Evolutionary conservation across 371 early-diverging fungal species (phyloP), one percentile per base, ranked within the genome.

Genomic region (Cokeromyces recurvatus): DNA sequence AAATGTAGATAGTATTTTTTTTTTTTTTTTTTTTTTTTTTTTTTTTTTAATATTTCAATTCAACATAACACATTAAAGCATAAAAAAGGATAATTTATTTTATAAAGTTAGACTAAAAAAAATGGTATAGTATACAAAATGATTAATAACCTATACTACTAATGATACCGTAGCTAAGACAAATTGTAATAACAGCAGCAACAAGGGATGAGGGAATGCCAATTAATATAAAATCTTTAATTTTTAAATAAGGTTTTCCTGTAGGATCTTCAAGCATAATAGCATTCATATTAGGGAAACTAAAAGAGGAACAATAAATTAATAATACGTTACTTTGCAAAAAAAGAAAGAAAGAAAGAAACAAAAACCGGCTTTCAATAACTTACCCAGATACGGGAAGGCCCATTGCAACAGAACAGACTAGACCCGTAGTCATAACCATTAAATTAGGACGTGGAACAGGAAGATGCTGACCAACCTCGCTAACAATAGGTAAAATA

Each of bases 221-320:
- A 4, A 83, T 81, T 54, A 77, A 70, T 43, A 94, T 46, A 55
- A 95, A 95, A 62, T 97, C 95, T 20, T 53, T 57, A 1, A 90
- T 86, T 20, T 57, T 62, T 21, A 96, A 60, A 60, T 92, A 97
- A 11, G 85, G 90, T 38, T 73, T 77, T n/a, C 97, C 97, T 37
- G 85, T 79, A 3, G 82, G 80, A 52, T 91, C 89, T 63, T 96
- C 95, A 58, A 91, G 74, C 74, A 90, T 86, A 36, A 92, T 86
- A 12, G 97, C 94, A 51, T 87, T 89, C 91, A 96, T 94, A 57
- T 96, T 96, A 1, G 97, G 97, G 68, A 45, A 45, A 24, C 46
- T 45, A 35, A 29, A 20, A 32, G 5, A n/a, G 15, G 4, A 36
- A 29, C 11, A 34, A 34, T 34, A 34, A 34, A 34, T 34, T 34